Evolutionary conservation across 2,329 filamentous ascomycete species (phyloP), one percentile per base, ranked within the genome.

Genomic region (Xylariaceae sp.): DNA sequence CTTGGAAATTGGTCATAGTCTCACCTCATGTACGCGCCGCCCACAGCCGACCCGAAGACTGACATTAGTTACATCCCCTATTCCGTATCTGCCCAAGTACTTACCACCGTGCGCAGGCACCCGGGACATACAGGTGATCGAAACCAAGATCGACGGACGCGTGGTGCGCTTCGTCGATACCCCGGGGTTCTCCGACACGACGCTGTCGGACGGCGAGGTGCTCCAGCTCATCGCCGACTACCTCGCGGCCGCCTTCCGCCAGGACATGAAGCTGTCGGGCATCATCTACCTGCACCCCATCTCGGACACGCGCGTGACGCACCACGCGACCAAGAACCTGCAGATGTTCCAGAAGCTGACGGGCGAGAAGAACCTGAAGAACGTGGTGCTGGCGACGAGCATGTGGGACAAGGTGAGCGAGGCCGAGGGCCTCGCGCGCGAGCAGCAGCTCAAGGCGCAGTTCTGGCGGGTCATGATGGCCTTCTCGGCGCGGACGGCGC

Each of bases 241-340:
- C 42, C 50, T 68, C 2, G 51, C 48, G 1, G 35, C 35, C 0
- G 48, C 53, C 1, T 63, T 60, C 35, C 44, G 41, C 13, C 36
- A 52, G 12, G 28, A 55, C 12, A 48, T 57, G 31, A 52, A 52
- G 23, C 53, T 67, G 3, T 51, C 51, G 4, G 67, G 65, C 1
- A 59, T 70, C 31, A 57, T 70, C 18, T 69, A 68, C 43, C 44
- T 70, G 6, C 65, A 68, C 31, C 53, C 55, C 1, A 68, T 70
- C 40, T 56, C 53, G 0, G 58, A 65, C 30, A 53, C 45, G n/a
- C 54, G 64, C 11, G 55, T 68, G 47, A 47, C 51, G 4, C 57
- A 62, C 31, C 58, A 59, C 16, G 49, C 53, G 21, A 49, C 55
- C 12, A 53, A 57, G 26, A 68, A 66, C 38, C 44, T 70, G 1